Evolutionary conservation across 352 stramenopile species (phyloP), one percentile per base, ranked within the genome.

Genomic region (Phytophthora brassicae): DNA sequence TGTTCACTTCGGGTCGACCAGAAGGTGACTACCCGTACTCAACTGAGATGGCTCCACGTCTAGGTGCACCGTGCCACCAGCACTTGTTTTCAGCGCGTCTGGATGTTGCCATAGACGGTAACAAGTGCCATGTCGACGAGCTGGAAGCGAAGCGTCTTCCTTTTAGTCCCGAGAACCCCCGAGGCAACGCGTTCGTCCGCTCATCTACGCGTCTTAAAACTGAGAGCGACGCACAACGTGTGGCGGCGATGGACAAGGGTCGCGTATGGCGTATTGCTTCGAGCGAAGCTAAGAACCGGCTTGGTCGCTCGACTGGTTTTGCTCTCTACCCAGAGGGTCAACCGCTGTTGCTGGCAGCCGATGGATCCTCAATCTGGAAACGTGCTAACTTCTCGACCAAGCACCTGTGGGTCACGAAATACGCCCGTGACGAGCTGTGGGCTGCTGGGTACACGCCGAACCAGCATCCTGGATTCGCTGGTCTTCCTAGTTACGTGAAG

Each of bases 51-150:
- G 76, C 77, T 4, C 82, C 79, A 4, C 74, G 75, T 31, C 80
- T 94, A 5, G 84, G 85, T n/a, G 70, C 81, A 2, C 77, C 86
- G 24, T 74, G 79, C 43, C 81, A 90, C 58, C 83, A 94, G 55
- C 86, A 95, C 67, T 69, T 92, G 68, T 95, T 95, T 64, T 91
- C 79, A 14, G 84, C 72, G 17, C 76, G 81, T 11, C 49, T 95
- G 2, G 86, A 95, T 49, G 81, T 95, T 56, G 77, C 81, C 12
- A 81, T 94, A 16, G 84, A 93, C 57, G 80, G 78, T 13, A 64
- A 79, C 43, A 81, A 78, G 43, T 77, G 69, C 46, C 64, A 73
- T 36, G 70, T 86, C 17, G 70, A 80, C 29, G 74, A 86, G 46
- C 58, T 80, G 26, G 86, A 94, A 22, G 68, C 86, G n/a, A 78